A percentile compares a stretch with the other conserved stretches of the same genome.
Conservation (phyloP, 2,329 filamentous ascomycete genomes). For the Tolypocladium endophyticum region DNA sequence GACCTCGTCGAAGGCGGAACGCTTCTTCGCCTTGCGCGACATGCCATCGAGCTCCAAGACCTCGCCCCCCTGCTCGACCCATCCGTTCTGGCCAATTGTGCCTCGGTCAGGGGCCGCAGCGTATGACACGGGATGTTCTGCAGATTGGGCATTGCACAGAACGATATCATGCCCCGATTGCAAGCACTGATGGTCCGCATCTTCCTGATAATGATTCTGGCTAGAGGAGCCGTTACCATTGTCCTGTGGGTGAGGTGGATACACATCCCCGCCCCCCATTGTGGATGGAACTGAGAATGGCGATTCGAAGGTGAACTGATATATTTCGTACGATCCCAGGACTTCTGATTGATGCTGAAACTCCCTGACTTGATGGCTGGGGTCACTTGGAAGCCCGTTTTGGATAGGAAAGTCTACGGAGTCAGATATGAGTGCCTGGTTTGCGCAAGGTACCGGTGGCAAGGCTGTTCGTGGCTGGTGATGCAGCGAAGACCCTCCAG, state of each 20-base stretch:
- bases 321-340: neutral
- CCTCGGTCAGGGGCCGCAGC: neutral
- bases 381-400: neutral
- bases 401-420: neutral
- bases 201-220: neutral
- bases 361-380: neutral
- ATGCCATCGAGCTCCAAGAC: neutral
- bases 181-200: neutral
- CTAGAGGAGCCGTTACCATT: neutral
- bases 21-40: constrained; percentile 3
- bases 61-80: neutral
- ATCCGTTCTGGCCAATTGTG: neutral
- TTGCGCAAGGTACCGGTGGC: neutral
- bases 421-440: neutral
- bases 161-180: neutral
- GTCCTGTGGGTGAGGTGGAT: neutral
- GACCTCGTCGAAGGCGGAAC: constrained; percentile 11
- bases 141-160: neutral
- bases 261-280: constrained; percentile 1
- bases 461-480: neutral
- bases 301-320: neutral
- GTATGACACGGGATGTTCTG: neutral
- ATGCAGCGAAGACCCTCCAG: neutral
- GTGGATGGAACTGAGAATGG: neutral
- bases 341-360: neutral